phyloP scores from a whole-genome alignment of 2,329 filamentous ascomycete genomes.

The Salinomyces thailandicus region DNA sequence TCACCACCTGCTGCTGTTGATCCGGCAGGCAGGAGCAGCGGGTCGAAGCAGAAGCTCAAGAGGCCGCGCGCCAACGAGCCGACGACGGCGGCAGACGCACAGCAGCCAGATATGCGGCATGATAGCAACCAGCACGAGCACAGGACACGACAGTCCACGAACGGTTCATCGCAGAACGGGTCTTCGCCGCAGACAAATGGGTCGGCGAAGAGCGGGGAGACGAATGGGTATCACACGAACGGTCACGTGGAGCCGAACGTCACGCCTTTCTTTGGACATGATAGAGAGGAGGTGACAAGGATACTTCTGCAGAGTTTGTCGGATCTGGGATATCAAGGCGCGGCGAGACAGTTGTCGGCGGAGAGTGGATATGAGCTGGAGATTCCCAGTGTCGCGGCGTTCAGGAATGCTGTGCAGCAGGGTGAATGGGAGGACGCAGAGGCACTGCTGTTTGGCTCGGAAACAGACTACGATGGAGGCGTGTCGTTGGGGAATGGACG shows the following conservation, averaged over 20 bases:
- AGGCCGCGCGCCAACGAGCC: slow-evolving; percentile 27
- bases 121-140: slow-evolving; percentile 32
- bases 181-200: slow-evolving; percentile 31
- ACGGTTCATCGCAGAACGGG: slow-evolving; percentile 25
- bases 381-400: slow-evolving; percentile 73
- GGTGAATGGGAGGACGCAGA: slow-evolving; percentile 85
- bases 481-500: slow-evolving; percentile 26
- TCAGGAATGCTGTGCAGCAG: slow-evolving; percentile 66
- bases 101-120: slow-evolving; percentile 33
- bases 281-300: slow-evolving; percentile 84
- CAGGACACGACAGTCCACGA: slow-evolving; percentile 29
- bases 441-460: slow-evolving; percentile 54
- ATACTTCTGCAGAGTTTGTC: slow-evolving; percentile 83
- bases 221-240: slow-evolving; percentile 36
- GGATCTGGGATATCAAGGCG: slow-evolving; percentile 74
- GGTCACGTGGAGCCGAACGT: slow-evolving; percentile 24
- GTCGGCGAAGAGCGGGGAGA: slow-evolving; percentile 28
- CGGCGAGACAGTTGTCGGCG: slow-evolving; percentile 62
- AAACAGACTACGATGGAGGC: slow-evolving; percentile 24
- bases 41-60: slow-evolving; percentile 12
- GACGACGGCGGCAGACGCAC: slow-evolving; percentile 14
- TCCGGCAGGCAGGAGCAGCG: slow-evolving; percentile 8
- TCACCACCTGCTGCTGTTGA: slow-evolving; percentile 11
- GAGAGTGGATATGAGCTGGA: slow-evolving; percentile 87
- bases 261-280: slow-evolving; percentile 65